These are phyloP conservation scores for Lasiodiplodia hormozganensis DNA, from an alignment of 2,329 filamentous ascomycete species.

Conservation along the genomic window DNA sequence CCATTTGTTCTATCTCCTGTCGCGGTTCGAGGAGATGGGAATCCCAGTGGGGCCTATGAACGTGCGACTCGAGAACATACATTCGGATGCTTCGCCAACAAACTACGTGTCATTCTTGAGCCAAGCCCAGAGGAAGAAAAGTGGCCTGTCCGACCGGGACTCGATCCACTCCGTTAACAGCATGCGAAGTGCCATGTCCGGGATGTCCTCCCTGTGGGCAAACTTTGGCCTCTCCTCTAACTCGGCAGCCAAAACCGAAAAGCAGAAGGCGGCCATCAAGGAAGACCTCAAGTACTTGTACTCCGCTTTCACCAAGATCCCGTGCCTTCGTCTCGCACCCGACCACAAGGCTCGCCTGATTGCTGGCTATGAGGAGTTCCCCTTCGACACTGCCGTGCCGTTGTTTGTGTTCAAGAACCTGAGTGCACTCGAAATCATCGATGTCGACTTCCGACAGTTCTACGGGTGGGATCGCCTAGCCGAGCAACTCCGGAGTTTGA, in stretches of 20 bases:
- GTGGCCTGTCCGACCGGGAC: constrained; percentile 80
- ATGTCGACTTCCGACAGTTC: constrained; percentile 95
- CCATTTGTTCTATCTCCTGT: constrained; percentile 95
- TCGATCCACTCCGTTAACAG: constrained; percentile 97
- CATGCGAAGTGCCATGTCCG: constrained; percentile 95
- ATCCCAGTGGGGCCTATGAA: constrained; percentile 96
- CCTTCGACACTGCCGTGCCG: constrained; percentile 95
- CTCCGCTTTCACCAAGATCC: constrained; percentile 98
- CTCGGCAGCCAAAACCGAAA: constrained; percentile 81
- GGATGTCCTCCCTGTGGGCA: constrained; percentile 92
- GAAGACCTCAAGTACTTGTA: constrained; percentile 95
- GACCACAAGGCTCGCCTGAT: constrained; percentile 92
- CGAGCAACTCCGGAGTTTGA: constrained; percentile 88
- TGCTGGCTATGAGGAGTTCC: constrained; percentile 94
- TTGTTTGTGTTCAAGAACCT: constrained; percentile 98
- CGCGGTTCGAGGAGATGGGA: constrained; percentile 89
- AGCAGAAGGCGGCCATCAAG: constrained; percentile 84
- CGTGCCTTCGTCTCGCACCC: constrained; percentile 86
- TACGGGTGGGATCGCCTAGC: constrained; percentile 95
- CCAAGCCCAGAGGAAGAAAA: constrained; percentile 80
- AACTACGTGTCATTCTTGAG: constrained; percentile 97
- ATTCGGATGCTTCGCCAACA: constrained; percentile 82
- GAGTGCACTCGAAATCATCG: constrained; percentile 89
- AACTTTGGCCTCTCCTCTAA: constrained; percentile 85
- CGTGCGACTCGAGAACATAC: constrained; percentile 90